Base-by-base conservation (phyloP, 805 yeast species). In the Candida koratica region DNA sequence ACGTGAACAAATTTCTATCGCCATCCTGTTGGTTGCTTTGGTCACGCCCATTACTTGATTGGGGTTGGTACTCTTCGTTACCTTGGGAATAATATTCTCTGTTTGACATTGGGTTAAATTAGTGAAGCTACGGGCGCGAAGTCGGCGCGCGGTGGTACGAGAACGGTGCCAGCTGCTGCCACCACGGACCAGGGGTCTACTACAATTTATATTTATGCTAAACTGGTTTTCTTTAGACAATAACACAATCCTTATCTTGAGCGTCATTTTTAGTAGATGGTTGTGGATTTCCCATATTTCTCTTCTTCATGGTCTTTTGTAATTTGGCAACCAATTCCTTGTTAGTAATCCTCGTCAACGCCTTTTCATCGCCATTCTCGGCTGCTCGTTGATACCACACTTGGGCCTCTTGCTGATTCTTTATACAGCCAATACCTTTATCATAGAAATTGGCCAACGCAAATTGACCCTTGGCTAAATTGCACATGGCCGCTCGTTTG, bases 401-500 rank as follows among this genome's bases (percentile, higher is more conserved):
- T 49, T 76, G 75, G 0, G 96, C 82, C 49, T 69, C 75, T 5
- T 58, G 58, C 4, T 58, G 35, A 54, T 84, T 75, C 19, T 66
- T 61, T 15, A 71, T 77, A 54, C 95, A 82, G 2, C 97, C 98
- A 44, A 87, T 77, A 1, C 97, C 97, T 52, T 79, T 74, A 43
- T 87, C 95, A 51, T 77, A 79, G 51, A 89, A 88, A 52, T 83
- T 81, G 17, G 89, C 95, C 27, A 87, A 64, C 0, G 94, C 83
- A 55, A 75, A 79, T 69, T 87, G 95, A 1, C 95, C 97, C 56
- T 86, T 86, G 5, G 86, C 73, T 24, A 73, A 68, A 11, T 85
- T 85, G 25, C 77, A 63, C 27, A 73, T 68, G 0, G 97, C 97
- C 0, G 97, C 90, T 44, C 85, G 70, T 36, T 75, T 64, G 1